These are phyloP conservation scores for Corynascus novoguineensis DNA, from an alignment of 495 filamentous ascomycete genomes.

Conservation along the genomic window DNA sequence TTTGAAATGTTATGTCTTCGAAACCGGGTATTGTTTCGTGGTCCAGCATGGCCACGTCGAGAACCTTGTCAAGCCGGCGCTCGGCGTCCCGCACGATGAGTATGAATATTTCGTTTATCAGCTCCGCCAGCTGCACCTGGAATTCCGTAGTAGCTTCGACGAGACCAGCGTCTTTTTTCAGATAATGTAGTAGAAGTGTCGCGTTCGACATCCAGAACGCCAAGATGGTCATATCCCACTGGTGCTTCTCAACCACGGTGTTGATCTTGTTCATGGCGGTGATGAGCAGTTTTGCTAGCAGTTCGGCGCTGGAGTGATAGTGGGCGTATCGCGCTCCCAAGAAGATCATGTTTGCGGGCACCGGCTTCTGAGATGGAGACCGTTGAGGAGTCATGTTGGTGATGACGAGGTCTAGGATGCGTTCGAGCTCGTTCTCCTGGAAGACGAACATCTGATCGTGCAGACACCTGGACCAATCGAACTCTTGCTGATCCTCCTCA, in stretches of 20 bases:
- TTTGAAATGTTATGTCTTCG: constrained; percentile 91
- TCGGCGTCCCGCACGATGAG: constrained; percentile 98
- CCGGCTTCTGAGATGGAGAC: constrained; percentile 92
- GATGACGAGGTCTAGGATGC: constrained; percentile 90
- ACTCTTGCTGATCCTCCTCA: constrained; percentile 87
- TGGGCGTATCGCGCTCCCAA: constrained; percentile 93
- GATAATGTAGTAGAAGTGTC: constrained; percentile 87
- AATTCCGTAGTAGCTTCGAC: constrained; percentile 79
- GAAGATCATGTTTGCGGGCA: constrained; percentile 95
- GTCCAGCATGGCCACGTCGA: constrained; percentile 90
- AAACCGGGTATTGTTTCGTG: constrained; percentile 98
- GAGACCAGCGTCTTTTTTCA: constrained; percentile 88
- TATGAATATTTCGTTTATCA: constrained; percentile 98
- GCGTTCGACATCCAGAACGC: constrained; percentile 99
- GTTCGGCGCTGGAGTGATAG: constrained; percentile 85
- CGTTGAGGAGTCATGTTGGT: constrained; percentile 97
- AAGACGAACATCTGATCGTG: constrained; percentile 99
- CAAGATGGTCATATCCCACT: constrained; percentile 99
- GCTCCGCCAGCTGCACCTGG: constrained; percentile 85
- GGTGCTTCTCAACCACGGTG: constrained; percentile 83
- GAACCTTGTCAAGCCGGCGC: constrained; percentile 88
- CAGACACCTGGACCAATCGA: constrained; percentile 92
- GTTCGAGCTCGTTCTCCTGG: constrained; percentile 84
- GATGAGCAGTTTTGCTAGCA: constrained; percentile 72
- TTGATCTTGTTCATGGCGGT: constrained; percentile 96